Base-by-base conservation (phyloP, 257 asterid species). In the Mentha longifolia region DNA sequence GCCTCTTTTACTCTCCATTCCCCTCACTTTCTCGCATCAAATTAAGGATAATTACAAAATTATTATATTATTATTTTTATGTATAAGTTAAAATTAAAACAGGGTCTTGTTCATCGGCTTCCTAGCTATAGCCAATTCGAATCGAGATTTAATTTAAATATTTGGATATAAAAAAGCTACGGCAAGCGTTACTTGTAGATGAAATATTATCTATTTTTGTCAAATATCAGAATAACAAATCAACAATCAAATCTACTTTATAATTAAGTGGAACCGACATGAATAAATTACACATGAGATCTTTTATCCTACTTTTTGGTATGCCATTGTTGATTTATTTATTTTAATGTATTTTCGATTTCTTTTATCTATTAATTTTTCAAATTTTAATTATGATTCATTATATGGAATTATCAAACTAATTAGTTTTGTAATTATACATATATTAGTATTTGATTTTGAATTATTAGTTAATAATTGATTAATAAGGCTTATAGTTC, bases 1-100 rank as follows among this genome's bases (percentile, higher is more conserved):
- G 62, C 25, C 25, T 16, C 72, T 69, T 65, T 73, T 65, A 69
- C 71, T 68, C 60, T 54, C 83, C 59, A 59, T 59, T 54, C 8
- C 52, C 73, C n/a, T 35, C 60, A 49, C 41, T 31, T 59, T 68
- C 14, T 1, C 42, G 37, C 68, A 63, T 60, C n/a, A 73, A 67
- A 60, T 73, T 37, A 33, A 61, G 70, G 74, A 67, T n/a, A n/a
- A n/a, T n/a, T n/a, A n/a, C 5, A 33, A 9, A 19, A 20, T 2
- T 47, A 9, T 10, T n/a, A n/a, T 4, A 9, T 8, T 42, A 9
- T 13, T 12, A 12, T 45, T 9, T 45, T 41, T 3, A 8, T 25
- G 1, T 28, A 28, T 28, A 28, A 14, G 7, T 6, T 22, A 10
- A 14, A 61, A 16, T 33, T 15, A 15, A n/a, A 61, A 7, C 37